Conservation (phyloP, 2,329 filamentous ascomycete species). For the Cladosporium sp. region DNA sequence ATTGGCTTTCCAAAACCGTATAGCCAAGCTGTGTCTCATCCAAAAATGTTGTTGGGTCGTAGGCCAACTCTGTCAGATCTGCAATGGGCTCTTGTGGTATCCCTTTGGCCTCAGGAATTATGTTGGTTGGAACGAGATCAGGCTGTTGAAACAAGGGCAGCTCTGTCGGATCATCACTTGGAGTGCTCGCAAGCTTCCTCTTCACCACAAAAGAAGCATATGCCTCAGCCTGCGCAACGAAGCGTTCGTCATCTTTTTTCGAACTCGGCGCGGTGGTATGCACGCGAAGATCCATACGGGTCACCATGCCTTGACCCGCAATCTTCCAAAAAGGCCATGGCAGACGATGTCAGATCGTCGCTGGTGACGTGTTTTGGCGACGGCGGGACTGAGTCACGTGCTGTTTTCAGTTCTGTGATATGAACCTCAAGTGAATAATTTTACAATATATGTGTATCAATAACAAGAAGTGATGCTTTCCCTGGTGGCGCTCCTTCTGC, state of each 20-base stretch:
- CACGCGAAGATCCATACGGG: conserved; percentile 43
- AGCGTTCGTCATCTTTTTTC: conserved; percentile 44
- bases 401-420: background rate
- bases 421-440: background rate
- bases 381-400: background rate
- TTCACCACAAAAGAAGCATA: conserved; percentile 39
- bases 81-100: background rate
- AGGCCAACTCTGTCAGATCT: background rate
- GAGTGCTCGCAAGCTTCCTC: background rate
- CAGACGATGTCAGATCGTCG: background rate
- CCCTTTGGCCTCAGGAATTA: background rate
- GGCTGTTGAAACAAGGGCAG: background rate
- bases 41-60: conserved; percentile 11
- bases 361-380: background rate
- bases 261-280: conserved; percentile 48
- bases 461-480: background rate
- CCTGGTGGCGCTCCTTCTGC: background rate
- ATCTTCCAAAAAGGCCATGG: conserved; percentile 14
- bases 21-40: conserved; percentile 47
- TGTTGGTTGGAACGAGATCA: background rate
- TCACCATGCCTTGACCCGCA: conserved; percentile 15
- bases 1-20: conserved; percentile 44
- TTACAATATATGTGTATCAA: background rate
- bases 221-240: conserved; percentile 41
- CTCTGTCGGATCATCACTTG: background rate